Conservation (phyloP, 352 stramenopile genomes). For the Phytophthora cactorum region DNA sequence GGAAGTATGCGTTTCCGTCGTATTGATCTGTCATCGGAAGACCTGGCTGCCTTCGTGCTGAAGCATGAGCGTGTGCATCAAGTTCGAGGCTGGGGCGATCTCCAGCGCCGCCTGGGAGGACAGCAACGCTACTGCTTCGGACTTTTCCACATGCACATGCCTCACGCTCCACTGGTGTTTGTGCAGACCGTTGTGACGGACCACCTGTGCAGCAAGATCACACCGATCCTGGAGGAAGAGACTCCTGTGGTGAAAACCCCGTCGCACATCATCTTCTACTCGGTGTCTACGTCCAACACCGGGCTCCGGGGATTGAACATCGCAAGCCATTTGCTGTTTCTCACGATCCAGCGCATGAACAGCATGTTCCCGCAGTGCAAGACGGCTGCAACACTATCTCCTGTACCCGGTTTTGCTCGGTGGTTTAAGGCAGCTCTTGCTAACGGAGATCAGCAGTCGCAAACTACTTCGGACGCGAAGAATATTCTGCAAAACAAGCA, state of each 20-base stretch:
- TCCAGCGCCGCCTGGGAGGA: constrained; percentile 65
- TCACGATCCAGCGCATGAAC: constrained; percentile 82
- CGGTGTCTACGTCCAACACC: constrained; percentile 81
- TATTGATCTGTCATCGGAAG: constrained; percentile 78
- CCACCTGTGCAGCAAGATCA: constrained; percentile 68
- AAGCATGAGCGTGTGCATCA: constrained; percentile 83
- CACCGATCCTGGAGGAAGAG: constrained; percentile 65
- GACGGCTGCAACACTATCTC: constrained; percentile 77
- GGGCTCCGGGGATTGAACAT: constrained; percentile 85
- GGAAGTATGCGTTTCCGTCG: constrained; percentile 80
- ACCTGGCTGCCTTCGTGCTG: constrained; percentile 69
- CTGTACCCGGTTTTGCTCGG: constrained; percentile 73
- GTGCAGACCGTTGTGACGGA: constrained; percentile 79
- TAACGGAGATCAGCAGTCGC: constrained; percentile 29
- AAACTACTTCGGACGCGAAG: constrained; percentile 17
- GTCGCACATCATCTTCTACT: constrained; percentile 89
- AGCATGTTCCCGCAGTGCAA: constrained; percentile 68
- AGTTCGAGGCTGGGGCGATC: constrained; percentile 70
- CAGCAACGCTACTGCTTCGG: constrained; percentile 81
- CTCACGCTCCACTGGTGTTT: constrained; percentile 73
- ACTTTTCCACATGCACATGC: constrained; percentile 87
- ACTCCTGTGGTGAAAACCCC: constrained; percentile 46
- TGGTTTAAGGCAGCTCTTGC: constrained; percentile 70
- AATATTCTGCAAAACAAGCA: constrained; percentile 31
- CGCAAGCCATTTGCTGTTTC: constrained; percentile 81